Base-by-base conservation (phyloP, 495 filamentous ascomycete genomes). In the Cladorrhinum samala region DNA sequence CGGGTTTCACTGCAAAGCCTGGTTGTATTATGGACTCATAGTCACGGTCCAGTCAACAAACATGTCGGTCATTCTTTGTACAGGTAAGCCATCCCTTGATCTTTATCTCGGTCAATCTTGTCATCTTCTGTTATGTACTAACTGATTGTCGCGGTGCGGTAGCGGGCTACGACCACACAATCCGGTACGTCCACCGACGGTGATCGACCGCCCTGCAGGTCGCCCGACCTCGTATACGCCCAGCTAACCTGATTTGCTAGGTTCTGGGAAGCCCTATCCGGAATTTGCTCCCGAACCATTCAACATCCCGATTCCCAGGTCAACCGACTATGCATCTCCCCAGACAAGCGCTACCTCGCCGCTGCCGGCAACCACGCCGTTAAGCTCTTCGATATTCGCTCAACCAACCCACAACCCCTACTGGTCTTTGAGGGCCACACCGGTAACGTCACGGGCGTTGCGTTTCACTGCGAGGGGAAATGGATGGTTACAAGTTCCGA, bases 401-500 rank as follows among this genome's bases (percentile, higher is more conserved):
- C 91, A 2, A 89, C 90, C 6, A 96, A 97, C 60, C 90, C 93
- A 2, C 91, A 89, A 51, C 88, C 92, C 0, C 79, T 96, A 3
- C 83, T 95, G 56, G 87, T 86, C 36, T 97, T 98, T 63, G 91
- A 96, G 54, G 93, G 93, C 45, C 93, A 98, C 67, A 94, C 89
- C 14, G 86, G 83, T 58, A 98, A 98, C 59, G 83, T 98, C 65
- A 98, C 93, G 0, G 93, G 94, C 3, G 86, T 98, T 21, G 93
- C 91, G 20, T 98, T 97, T 64, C 93, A 98, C 68, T 96, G 91
- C 62, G 93, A 98, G 66, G 91, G 91, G 9, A 97, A 97, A 71
- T 98, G 93, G 93, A 96, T 98, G 91, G 92, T 96, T n/a, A 98
- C 93, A 3, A 93, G 88, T 70, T 94, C 89, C 36, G 93, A 98